Evolutionary conservation across 768 basidiomycete species (phyloP), one percentile per base, ranked within the genome.

Genomic region (Pleurotus salmoneostramineus): DNA sequence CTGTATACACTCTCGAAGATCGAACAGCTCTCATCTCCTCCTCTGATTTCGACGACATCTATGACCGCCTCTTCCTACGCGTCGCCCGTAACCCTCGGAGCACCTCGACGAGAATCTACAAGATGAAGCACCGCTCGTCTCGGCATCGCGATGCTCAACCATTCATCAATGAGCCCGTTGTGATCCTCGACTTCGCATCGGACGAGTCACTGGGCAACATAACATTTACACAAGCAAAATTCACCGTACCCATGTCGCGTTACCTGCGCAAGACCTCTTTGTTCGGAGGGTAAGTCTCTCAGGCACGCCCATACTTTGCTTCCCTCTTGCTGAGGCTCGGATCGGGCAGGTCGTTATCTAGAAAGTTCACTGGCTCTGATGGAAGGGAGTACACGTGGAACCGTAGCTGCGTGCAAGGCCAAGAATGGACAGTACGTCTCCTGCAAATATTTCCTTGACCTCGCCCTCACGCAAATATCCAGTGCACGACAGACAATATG

Each of bases 1-100:
- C 83, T 57, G 83, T 85, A 14, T 81, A 81, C 61, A 80, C 79
- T 47, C 77, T 89, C 45, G 88, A 90, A 68, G 88, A 90, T 72
- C 82, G 85, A 47, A 85, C 88, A 0, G 87, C 82, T 15, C 69
- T 72, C 11, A 69, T 79, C 58, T 72, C 77, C 10, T 70, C 72
- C 48, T 79, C 86, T 1, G 87, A 91, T 74, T 90, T 83, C 61
- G 87, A 89, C 66, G 89, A 91, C 63, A 81, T 89, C 62, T 91
- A 90, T 66, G 89, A 91, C 70, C 82, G 89, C 56, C 71, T 84
- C 61, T 90, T 88, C 73, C 78, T 87, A 51, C 86, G 83, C 58
- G 77, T 90, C 36, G 69, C 79, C 4, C 78, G 81, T 3, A 69
- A 74, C 17, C 80, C 84, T 4, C 77, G 77, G 7, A 66, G 66